Conservation (phyloP, 768 basidiomycete species). For the Pleurotus cornucopiae region DNA sequence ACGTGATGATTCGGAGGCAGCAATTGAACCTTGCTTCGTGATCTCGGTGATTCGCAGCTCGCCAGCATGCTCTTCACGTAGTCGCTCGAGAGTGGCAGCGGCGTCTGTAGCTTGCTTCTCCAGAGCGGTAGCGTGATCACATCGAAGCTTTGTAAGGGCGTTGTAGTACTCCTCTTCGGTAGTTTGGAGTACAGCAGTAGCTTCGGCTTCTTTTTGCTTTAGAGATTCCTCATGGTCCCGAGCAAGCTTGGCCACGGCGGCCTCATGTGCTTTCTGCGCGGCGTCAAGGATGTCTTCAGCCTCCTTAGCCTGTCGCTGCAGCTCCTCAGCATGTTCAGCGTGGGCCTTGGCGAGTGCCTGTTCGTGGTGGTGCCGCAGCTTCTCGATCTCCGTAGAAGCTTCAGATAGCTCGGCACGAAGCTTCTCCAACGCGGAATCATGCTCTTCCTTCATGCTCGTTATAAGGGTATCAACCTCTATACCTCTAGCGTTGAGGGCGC, state of each 20-base stretch:
- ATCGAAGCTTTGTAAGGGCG: conserved; percentile 70
- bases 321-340: conserved; percentile 47
- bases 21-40: conserved; percentile 66
- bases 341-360: conserved; percentile 54
- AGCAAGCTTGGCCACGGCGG: conserved; percentile 38
- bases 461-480: conserved; percentile 45
- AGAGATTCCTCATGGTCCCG: conserved; percentile 52
- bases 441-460: conserved; percentile 44
- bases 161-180: conserved; percentile 85
- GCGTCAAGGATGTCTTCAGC: conserved; percentile 44
- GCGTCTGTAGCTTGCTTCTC: conserved; percentile 58
- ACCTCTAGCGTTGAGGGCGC: conserved; percentile 31
- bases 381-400: conserved; percentile 38
- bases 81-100: conserved; percentile 58
- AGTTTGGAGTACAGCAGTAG: conserved; percentile 51
- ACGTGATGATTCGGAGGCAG: conserved; percentile 70
- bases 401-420: conserved; percentile 42
- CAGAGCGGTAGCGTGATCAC: conserved; percentile 64
- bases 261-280: conserved; percentile 52
- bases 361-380: conserved; percentile 55
- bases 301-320: conserved; percentile 52
- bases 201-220: conserved; percentile 59
- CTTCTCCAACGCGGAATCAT: conserved; percentile 23
- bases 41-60: conserved; percentile 74
- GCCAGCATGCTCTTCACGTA: conserved; percentile 73